phyloP scores from a whole-genome alignment of 139 green algal genomes.

The Auxenochlorella pyrenoidosa region DNA sequence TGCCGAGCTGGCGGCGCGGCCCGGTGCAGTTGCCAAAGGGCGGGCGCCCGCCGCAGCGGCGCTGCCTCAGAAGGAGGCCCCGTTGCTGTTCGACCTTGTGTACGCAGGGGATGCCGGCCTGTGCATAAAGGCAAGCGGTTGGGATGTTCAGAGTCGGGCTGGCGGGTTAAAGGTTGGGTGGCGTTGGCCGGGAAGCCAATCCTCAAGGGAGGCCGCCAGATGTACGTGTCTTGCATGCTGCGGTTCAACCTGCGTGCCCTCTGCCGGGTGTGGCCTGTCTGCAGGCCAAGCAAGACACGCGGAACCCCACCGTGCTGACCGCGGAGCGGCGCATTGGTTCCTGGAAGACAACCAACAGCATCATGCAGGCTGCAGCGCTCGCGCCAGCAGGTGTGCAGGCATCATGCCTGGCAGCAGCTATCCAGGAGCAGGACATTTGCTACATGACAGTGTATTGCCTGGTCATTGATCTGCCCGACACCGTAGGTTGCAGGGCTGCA shows the following conservation, averaged over 20 bases:
- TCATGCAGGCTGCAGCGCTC: conserved; percentile 18
- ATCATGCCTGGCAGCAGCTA: not conserved
- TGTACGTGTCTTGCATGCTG: not conserved
- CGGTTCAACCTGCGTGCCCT: too few relatives aligned
- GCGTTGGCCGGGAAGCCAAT: not conserved
- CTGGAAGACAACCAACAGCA: conserved; percentile 35
- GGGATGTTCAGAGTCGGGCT: too few relatives aligned
- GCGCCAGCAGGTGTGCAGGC: not conserved
- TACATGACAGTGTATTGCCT: too few relatives aligned
- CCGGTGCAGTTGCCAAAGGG: not conserved
- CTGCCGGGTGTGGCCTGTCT: too few relatives aligned
- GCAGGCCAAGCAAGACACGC: conserved; percentile 69
- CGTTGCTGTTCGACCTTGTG: conserved; percentile 83
- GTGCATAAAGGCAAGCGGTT: conserved; percentile 26
- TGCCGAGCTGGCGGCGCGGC: conserved; percentile 17
- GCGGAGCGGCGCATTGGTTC: conserved; percentile 53
- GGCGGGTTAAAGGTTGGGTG: not conserved
- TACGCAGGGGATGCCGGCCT: conserved; percentile 67
- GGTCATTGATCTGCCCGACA: too few relatives aligned
- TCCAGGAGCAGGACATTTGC: not conserved
- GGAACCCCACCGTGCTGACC: conserved; percentile 77
- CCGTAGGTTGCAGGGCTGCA: too few relatives aligned
- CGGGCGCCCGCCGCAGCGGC: not conserved
- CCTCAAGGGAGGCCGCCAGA: too few relatives aligned
- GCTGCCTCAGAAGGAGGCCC: conserved; percentile 16